phyloP scores from a whole-genome alignment of 768 basidiomycete genomes.

The Leccinum disarticulatum region DNA sequence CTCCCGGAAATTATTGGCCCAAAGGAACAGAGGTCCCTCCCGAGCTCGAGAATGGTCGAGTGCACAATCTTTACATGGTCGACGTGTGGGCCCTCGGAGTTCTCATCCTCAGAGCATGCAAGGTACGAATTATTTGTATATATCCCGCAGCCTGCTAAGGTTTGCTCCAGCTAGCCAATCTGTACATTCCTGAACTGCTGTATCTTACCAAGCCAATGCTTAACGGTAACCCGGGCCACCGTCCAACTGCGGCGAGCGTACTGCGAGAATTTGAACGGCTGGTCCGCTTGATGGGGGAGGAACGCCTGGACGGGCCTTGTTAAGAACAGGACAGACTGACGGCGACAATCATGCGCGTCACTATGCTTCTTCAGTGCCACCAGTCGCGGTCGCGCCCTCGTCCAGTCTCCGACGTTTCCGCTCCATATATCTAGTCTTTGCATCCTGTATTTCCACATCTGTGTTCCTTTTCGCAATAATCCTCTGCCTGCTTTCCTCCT shows the following conservation, averaged over 20 bases:
- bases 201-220: constrained; percentile 60
- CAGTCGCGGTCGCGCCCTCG: constrained; percentile 17
- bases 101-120: constrained; percentile 61
- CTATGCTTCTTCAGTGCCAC: constrained; percentile 7
- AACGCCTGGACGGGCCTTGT: constrained; percentile 28
- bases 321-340: background rate
- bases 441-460: constrained; percentile 69
- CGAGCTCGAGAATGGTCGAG: constrained; percentile 56
- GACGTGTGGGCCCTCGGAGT: constrained; percentile 75
- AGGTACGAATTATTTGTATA: constrained; percentile 43
- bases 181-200: constrained; percentile 59
- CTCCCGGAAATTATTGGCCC: constrained; percentile 41
- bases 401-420: constrained; percentile 80
- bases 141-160: constrained; percentile 6
- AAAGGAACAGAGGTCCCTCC: constrained; percentile 70
- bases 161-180: constrained; percentile 49
- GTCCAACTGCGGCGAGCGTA: constrained; percentile 51
- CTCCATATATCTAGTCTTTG: constrained; percentile 70
- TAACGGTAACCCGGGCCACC: constrained; percentile 45
- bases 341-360: constrained; percentile 5
- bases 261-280: constrained; percentile 53
- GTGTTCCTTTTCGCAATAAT: constrained; percentile 74
- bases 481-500: constrained; percentile 64
- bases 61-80: constrained; percentile 61
- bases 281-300: constrained; percentile 40